phyloP scores from a whole-genome alignment of 140 eudicot species.

The Oenanthe javanica region DNA sequence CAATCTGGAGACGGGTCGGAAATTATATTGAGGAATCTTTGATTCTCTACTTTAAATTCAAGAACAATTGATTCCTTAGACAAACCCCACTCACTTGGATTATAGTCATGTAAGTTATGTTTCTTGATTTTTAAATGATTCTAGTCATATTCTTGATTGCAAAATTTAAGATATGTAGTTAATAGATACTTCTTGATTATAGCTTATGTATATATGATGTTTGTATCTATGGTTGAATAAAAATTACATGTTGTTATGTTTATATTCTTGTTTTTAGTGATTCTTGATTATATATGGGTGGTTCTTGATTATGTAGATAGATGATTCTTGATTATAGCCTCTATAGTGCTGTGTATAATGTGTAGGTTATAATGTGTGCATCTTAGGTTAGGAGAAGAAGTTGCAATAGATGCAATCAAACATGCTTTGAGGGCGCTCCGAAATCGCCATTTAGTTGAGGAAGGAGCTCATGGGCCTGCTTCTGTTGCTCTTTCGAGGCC shows the following conservation, averaged over 20 bases:
- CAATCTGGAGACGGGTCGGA: neutral
- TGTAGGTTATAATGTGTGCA: neutral
- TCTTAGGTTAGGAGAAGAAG: slow-evolving; percentile 41
- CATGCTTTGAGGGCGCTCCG: slow-evolving; percentile 77
- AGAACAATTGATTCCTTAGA: neutral
- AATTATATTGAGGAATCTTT: neutral
- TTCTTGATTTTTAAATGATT: neutral
- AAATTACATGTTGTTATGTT: neutral
- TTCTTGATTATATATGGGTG: neutral
- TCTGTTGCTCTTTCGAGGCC: slow-evolving; percentile 68
- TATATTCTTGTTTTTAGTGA: neutral
- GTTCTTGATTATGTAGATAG: neutral
- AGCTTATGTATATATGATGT: neutral
- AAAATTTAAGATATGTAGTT: too few species aligned
- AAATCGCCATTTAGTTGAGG: slow-evolving; percentile 77
- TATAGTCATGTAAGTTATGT: neutral
- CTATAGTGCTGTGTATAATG: neutral
- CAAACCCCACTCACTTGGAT: neutral
- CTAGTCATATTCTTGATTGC: neutral
- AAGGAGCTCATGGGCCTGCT: slow-evolving; percentile 87
- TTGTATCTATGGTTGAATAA: neutral
- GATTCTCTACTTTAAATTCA: neutral
- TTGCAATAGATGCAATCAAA: slow-evolving; percentile 52
- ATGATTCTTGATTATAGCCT: neutral
- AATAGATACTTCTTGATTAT: neutral